These are phyloP conservation scores for Penicillium digitatum DNA, from an alignment of 2,329 filamentous ascomycete species.

Conservation along the genomic window DNA sequence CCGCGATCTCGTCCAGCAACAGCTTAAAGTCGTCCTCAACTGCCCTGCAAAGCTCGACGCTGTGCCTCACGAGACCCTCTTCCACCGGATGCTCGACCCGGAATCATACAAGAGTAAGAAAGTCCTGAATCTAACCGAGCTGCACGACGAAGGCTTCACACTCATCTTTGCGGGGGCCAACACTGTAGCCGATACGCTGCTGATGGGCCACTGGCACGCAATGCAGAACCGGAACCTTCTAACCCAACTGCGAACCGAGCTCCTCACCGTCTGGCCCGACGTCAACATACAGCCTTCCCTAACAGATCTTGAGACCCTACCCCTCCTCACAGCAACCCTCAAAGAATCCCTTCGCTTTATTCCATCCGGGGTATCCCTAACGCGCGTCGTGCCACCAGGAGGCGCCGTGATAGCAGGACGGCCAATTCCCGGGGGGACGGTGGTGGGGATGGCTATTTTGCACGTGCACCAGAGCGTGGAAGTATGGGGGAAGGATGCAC, in stretches of 20 bases:
- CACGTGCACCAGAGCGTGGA: neutral
- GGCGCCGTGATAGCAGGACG: neutral
- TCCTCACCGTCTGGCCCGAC: neutral
- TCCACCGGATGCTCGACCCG: neutral
- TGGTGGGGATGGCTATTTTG: neutral
- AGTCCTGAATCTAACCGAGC: constrained; percentile 2
- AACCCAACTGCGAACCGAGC: neutral
- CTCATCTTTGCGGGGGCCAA: constrained; percentile 12
- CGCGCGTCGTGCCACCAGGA: neutral
- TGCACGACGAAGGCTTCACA: constrained; percentile 11
- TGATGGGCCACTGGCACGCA: constrained; percentile 11
- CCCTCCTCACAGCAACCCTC: neutral
- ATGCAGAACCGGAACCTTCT: neutral
- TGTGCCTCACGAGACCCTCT: neutral
- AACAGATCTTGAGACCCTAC: neutral
- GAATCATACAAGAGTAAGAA: neutral
- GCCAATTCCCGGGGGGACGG: neutral
- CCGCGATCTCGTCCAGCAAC: neutral
- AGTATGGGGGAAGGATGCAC: neutral
- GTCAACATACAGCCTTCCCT: neutral
- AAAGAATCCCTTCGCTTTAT: neutral
- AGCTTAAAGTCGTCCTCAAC: neutral
- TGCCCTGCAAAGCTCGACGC: neutral
- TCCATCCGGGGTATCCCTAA: neutral
- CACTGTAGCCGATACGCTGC: constrained; percentile 8